Conservation (phyloP, 2,329 filamentous ascomycete species). For the Xylariaceae sp. region DNA sequence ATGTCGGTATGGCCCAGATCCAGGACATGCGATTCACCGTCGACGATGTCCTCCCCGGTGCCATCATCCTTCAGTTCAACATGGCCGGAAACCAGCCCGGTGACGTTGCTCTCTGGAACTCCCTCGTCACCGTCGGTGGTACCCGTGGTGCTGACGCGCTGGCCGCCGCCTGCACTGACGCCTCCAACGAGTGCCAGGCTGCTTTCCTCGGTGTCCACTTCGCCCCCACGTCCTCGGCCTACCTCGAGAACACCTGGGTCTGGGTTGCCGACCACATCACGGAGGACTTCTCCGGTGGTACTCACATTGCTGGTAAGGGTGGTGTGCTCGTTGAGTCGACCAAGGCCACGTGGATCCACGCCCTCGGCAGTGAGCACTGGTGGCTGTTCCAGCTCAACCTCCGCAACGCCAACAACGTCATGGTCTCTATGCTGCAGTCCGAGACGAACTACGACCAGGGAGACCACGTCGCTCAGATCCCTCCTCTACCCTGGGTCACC, state of each 20-base stretch:
- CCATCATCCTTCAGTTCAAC: conserved; percentile 52
- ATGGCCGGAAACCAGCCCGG: conserved; percentile 35
- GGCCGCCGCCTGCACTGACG: conserved; percentile 28
- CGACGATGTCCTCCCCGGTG: conserved; percentile 55
- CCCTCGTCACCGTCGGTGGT: conserved; percentile 37
- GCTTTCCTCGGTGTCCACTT: conserved; percentile 48
- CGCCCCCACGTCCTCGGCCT: conserved; percentile 42
- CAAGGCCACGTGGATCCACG: conserved; percentile 48
- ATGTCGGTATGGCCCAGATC: conserved; percentile 58
- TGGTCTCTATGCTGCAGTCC: conserved; percentile 48
- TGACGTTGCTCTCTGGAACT: conserved; percentile 36
- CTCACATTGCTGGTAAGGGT: conserved; percentile 47
- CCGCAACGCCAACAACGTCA: conserved; percentile 45
- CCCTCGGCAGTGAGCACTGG: conserved; percentile 52
- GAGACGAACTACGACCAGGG: conserved; percentile 52
- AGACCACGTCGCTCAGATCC: conserved; percentile 35
- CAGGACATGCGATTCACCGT: conserved; percentile 63
- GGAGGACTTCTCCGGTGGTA: conserved; percentile 45
- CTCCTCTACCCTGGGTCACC: conserved; percentile 39
- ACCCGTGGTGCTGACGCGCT: conserved; percentile 33
- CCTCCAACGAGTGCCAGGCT: conserved; percentile 40
- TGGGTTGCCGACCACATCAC: conserved; percentile 50
- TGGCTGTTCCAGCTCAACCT: conserved; percentile 57
- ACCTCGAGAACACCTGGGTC: conserved; percentile 53
- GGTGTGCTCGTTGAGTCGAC: conserved; percentile 44